Evolutionary conservation across 2,329 filamentous ascomycete genomes (phyloP).

Genomic region (Daldinia sp.): DNA sequence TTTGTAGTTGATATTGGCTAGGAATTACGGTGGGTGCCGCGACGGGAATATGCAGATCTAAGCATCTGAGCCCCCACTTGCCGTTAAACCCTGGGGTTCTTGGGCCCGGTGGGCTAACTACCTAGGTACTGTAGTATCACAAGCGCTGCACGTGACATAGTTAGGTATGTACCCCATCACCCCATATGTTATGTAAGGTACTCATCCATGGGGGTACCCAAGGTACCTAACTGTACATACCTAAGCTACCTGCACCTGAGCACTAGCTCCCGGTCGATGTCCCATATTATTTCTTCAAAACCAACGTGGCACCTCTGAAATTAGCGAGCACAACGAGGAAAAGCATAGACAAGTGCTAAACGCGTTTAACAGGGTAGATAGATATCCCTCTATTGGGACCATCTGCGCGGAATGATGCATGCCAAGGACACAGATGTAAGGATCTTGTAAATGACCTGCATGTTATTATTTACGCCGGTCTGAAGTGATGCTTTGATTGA

Average conservation of each 20-base stretch:
- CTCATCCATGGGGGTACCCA: not conserved
- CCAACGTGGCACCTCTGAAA: conserved; percentile 3
- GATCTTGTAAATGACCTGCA: conserved; percentile 5
- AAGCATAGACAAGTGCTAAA: not conserved
- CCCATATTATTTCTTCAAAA: not conserved
- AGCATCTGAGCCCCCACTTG: not conserved
- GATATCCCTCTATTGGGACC: not conserved
- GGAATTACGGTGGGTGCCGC: not conserved
- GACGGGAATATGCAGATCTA: conserved; percentile 7
- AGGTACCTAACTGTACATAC: not conserved
- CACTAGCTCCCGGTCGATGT: no score
- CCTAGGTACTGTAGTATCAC: not conserved
- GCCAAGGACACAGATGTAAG: conserved; percentile 2
- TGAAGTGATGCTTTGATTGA: conserved; percentile 1
- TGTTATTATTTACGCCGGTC: conserved; percentile 10
- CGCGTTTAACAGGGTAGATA: not conserved
- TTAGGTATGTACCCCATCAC: not conserved
- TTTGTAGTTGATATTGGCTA: conserved; percentile 10
- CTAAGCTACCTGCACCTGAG: no score
- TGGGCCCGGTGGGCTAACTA: no score
- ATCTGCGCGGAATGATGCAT: not conserved
- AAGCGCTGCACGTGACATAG: not conserved
- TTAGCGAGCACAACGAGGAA: not conserved
- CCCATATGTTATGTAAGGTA: no score
- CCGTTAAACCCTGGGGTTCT: not conserved